phyloP scores from a whole-genome alignment of 2,329 filamentous ascomycete species.

The Endothia cerciana region DNA sequence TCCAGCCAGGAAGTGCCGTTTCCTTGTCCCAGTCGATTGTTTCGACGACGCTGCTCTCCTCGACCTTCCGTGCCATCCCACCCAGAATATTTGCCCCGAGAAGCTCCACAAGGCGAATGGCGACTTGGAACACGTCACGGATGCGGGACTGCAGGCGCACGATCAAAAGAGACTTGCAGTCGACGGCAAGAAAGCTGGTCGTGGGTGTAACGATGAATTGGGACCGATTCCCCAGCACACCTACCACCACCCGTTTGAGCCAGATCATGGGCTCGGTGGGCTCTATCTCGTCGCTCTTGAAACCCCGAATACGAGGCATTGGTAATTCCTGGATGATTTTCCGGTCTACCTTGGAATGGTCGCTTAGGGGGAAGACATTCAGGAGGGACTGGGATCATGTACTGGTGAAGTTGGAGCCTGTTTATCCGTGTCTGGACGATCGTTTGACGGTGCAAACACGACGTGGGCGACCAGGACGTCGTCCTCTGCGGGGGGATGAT shows the following conservation, averaged over 20 bases:
- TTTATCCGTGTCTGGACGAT: not conserved
- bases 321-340: too few relatives aligned
- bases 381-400: constrained; percentile 41
- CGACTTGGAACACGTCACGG: constrained; percentile 37
- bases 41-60: constrained; percentile 9
- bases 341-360: constrained; percentile 40
- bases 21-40: constrained; percentile 32
- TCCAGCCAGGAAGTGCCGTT: constrained; percentile 12
- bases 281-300: not conserved
- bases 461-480: not conserved
- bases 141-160: constrained; percentile 44
- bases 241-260: not conserved
- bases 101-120: not conserved
- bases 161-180: constrained; percentile 46
- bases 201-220: not conserved
- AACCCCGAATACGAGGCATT: constrained; percentile 16
- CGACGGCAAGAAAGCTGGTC: constrained; percentile 46
- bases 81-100: constrained; percentile 39
- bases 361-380: constrained; percentile 37
- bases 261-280: not conserved
- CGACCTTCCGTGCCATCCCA: constrained; percentile 42
- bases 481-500: too few relatives aligned
- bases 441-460: not conserved
- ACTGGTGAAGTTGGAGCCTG: constrained; percentile 36
- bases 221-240: not conserved